These are phyloP conservation scores for Colletotrichum cereale DNA, from an alignment of 2,329 filamentous ascomycete genomes.

Conservation along the genomic window DNA sequence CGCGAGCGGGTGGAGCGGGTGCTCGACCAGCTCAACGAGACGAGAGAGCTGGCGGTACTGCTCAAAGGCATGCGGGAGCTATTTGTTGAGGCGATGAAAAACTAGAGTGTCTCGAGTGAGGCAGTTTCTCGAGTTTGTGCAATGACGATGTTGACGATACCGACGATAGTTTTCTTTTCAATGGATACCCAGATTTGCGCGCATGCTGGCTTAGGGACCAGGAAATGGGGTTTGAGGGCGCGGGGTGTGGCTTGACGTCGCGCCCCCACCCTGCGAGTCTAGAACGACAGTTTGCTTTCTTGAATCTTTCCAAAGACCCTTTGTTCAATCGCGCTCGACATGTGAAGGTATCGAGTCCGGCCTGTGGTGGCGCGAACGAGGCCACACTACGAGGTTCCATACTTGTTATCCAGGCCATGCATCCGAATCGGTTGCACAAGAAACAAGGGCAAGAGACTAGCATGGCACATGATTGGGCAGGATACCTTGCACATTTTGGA, in stretches of 20 bases:
- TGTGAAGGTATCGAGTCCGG: not conserved
- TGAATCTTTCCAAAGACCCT: not conserved
- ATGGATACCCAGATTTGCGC: slow-evolving; percentile 32
- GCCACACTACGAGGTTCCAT: not conserved
- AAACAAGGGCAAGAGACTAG: too few species aligned
- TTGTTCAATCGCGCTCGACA: not conserved
- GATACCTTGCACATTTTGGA: not conserved
- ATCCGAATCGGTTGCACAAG: not conserved
- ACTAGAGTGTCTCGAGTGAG: slow-evolving; percentile 33
- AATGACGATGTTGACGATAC: slow-evolving; percentile 32
- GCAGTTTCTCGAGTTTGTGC: not conserved
- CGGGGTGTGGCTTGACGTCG: not conserved
- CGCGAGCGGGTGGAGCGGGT: slow-evolving; percentile 81
- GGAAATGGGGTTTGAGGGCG: not conserved
- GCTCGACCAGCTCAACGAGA: slow-evolving; percentile 85
- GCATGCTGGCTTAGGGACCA: not conserved
- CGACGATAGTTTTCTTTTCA: slow-evolving; percentile 25
- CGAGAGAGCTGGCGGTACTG: slow-evolving; percentile 76
- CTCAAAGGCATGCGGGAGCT: slow-evolving; percentile 87
- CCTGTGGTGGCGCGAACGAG: not conserved
- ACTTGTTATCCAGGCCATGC: not conserved
- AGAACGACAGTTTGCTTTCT: slow-evolving; percentile 1
- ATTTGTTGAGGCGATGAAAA: slow-evolving; percentile 76
- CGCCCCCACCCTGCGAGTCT: not conserved
- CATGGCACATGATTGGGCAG: not conserved